Evolutionary conservation across 2,329 filamentous ascomycete genomes (phyloP).

Genomic region (Aspergillus quadrilineatus): DNA sequence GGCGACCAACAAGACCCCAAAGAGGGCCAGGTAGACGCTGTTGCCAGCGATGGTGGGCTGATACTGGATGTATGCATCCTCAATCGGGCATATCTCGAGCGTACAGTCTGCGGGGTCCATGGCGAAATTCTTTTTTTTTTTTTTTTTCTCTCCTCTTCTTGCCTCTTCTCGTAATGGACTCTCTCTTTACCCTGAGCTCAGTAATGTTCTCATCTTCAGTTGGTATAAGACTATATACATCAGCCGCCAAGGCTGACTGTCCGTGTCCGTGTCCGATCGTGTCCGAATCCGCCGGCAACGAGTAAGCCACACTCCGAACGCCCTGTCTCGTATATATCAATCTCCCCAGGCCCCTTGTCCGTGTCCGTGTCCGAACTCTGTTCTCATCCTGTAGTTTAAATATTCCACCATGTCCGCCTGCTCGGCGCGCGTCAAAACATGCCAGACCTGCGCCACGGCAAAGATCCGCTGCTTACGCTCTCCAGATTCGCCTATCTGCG

Average conservation of each 20-base stretch:
- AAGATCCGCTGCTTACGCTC: constrained; percentile 18
- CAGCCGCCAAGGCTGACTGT: background rate
- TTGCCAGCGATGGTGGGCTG: constrained; percentile 2
- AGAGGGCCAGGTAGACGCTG: constrained; percentile 37
- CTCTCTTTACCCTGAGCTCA: background rate
- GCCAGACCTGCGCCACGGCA: constrained; percentile 15
- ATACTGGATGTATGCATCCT: constrained; percentile 2
- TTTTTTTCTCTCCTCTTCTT: background rate
- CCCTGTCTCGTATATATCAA: background rate
- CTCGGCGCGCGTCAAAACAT: constrained; percentile 13
- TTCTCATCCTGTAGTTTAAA: background rate
- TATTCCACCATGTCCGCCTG: background rate
- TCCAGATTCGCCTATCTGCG: constrained; percentile 11
- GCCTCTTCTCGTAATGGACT: background rate
- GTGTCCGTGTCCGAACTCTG: constrained; percentile 6
- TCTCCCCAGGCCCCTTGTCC: background rate
- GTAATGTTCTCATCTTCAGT: background rate
- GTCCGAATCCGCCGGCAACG: background rate
- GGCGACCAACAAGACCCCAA: constrained; percentile 46
- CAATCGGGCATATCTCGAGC: background rate
- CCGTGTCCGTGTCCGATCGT: background rate
- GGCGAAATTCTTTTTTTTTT: background rate
- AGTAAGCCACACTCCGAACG: background rate
- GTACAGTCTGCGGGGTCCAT: background rate
- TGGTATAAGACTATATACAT: background rate